phyloP scores from a whole-genome alignment of 73 alveolate genomes.

The Paramecium sexaurelia region DNA sequence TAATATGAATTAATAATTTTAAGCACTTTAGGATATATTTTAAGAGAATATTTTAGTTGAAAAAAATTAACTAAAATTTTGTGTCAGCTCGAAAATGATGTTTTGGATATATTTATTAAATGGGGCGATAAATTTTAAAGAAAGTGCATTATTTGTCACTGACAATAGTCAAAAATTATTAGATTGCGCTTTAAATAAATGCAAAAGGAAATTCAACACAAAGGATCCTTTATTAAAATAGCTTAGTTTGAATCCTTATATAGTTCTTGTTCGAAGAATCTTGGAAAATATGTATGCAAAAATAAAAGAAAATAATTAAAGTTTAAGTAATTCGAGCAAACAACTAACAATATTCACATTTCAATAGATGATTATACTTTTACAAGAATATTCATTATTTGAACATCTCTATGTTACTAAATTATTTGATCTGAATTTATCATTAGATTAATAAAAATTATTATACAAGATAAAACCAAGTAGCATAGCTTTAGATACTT shows the following conservation, averaged over 20 bases:
- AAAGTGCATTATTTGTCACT: background rate
- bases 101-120: conserved; percentile 33
- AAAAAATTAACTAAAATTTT: background rate
- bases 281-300: background rate
- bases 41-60: background rate
- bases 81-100: background rate
- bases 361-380: conserved; percentile 27
- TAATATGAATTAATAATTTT: background rate
- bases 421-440: background rate
- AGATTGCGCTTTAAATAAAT: background rate
- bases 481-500: background rate
- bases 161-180: background rate
- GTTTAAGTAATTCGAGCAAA: background rate
- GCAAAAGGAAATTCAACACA: background rate
- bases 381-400: background rate
- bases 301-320: background rate
- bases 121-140: background rate
- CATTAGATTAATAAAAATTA: background rate
- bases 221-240: background rate
- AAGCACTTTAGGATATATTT: background rate
- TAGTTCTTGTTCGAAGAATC: background rate
- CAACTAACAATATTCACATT: background rate
- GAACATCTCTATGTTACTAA: background rate
- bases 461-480: background rate
- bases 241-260: background rate